Conservation (phyloP, 371 early-diverging fungal species). For the Basidiobolus meristosporus region DNA sequence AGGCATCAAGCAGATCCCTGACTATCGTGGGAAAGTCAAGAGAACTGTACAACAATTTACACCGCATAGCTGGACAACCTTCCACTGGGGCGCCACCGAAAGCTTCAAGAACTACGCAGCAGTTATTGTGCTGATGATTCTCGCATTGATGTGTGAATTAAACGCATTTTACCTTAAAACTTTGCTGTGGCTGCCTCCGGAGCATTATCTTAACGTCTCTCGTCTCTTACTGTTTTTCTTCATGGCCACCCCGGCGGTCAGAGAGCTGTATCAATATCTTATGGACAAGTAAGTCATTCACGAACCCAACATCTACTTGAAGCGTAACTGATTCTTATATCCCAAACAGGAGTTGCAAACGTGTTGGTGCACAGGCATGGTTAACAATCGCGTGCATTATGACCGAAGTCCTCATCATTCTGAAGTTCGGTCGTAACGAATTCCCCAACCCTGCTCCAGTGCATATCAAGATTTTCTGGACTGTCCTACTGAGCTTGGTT, state of each 20-base stretch:
- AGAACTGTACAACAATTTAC: slow-evolving; percentile 85
- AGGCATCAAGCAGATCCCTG: slow-evolving; percentile 65
- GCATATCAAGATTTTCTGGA: slow-evolving; percentile 64
- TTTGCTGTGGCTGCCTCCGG: slow-evolving; percentile 85
- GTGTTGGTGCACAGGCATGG: slow-evolving; percentile 84
- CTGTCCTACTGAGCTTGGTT: slow-evolving; percentile 24
- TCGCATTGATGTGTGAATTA: slow-evolving; percentile 55
- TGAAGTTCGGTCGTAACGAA: slow-evolving; percentile 78
- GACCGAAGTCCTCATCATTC: slow-evolving; percentile 72
- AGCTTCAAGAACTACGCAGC: slow-evolving; percentile 16
- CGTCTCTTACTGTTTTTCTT: slow-evolving; percentile 67
- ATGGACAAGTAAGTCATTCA: slow-evolving; percentile 34
- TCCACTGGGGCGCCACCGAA: slow-evolving; percentile 50
- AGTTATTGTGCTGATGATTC: slow-evolving; percentile 11
- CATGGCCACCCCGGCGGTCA: slow-evolving; percentile 64
- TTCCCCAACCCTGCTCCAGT: slow-evolving; percentile 63
- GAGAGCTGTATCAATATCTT: slow-evolving; percentile 83
- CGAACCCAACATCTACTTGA: background rate
- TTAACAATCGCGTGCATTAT: slow-evolving; percentile 64
- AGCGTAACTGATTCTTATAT: background rate
- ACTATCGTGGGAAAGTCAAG: slow-evolving; percentile 66
- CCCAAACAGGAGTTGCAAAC: slow-evolving; percentile 26
- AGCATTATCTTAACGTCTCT: slow-evolving; percentile 59
- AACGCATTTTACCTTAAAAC: slow-evolving; percentile 90
- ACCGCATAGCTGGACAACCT: slow-evolving; percentile 83